These are phyloP conservation scores for Nitzschia sp. DNA, from an alignment of 108 stramenopile species.

Conservation along the genomic window DNA sequence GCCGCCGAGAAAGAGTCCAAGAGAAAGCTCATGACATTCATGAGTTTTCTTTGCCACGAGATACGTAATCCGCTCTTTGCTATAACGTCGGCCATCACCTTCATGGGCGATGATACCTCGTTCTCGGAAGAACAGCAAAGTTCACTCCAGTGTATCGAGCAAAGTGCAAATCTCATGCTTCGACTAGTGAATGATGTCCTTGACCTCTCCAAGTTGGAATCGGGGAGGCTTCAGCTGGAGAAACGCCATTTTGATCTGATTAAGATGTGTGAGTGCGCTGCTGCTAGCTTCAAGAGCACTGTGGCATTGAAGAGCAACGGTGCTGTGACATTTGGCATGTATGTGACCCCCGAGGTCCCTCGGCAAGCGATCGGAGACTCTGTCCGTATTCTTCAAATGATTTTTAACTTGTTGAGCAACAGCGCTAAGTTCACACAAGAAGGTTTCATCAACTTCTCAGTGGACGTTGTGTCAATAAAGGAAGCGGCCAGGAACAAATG, in stretches of 20 bases:
- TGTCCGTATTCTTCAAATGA: constrained; percentile 28
- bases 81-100: constrained; percentile 18
- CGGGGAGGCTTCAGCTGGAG: constrained; percentile 42
- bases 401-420: constrained; percentile 38
- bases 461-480: not conserved
- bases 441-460: constrained; percentile 12
- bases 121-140: constrained; percentile 6
- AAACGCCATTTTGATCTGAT: constrained; percentile 25
- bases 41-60: constrained; percentile 46
- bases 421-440: constrained; percentile 32
- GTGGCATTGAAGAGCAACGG: too few species aligned
- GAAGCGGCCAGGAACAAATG: not conserved
- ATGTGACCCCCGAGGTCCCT: constrained; percentile 14
- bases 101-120: constrained; percentile 1
- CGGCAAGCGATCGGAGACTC: constrained; percentile 19
- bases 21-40: constrained; percentile 38
- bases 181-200: constrained; percentile 45
- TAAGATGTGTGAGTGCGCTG: constrained; percentile 9
- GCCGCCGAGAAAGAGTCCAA: constrained; percentile 9
- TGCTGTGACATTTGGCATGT: not conserved
- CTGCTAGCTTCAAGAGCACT: constrained; percentile 12
- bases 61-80: constrained; percentile 45
- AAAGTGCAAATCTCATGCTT: constrained; percentile 31
- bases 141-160: constrained; percentile 13
- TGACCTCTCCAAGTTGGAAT: constrained; percentile 37